phyloP scores from a whole-genome alignment of 306 rosid species.

The Delonix regia region DNA sequence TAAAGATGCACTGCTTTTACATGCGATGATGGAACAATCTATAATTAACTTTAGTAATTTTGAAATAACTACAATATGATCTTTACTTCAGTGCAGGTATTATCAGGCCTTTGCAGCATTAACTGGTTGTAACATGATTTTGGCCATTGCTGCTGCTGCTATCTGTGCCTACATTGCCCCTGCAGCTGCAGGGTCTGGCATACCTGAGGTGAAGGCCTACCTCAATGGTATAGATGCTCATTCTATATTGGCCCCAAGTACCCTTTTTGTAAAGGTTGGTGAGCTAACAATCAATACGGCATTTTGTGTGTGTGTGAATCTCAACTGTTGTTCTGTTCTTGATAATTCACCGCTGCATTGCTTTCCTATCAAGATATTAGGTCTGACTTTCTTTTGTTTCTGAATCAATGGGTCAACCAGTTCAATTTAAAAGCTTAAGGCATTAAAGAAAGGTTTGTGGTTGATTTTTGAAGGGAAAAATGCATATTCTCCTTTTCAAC shows the following conservation, averaged over 20 bases:
- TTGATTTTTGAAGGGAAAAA: neutral
- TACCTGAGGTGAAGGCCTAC: conserved; percentile 92
- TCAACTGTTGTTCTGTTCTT: conserved; percentile 1
- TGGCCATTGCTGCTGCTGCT: conserved; percentile 61
- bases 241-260: conserved; percentile 76
- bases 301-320: neutral
- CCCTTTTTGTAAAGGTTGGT: conserved; percentile 78
- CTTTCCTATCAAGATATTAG: neutral
- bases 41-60: neutral
- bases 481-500: neutral
- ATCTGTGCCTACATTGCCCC: conserved; percentile 78
- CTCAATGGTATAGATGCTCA: conserved; percentile 81
- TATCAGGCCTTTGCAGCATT: conserved; percentile 59
- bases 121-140: conserved; percentile 54
- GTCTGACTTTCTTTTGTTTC: conserved; percentile 2
- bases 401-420: neutral
- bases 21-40: neutral
- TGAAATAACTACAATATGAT: conserved; percentile 31
- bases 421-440: neutral
- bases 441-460: no score
- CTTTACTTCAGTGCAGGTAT: conserved; percentile 59
- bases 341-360: neutral
- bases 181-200: conserved; percentile 89
- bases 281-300: neutral
- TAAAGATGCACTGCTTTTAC: neutral